These are phyloP conservation scores for Pichia nanzhaoensis DNA, from an alignment of 805 yeast species.

Conservation along the genomic window DNA sequence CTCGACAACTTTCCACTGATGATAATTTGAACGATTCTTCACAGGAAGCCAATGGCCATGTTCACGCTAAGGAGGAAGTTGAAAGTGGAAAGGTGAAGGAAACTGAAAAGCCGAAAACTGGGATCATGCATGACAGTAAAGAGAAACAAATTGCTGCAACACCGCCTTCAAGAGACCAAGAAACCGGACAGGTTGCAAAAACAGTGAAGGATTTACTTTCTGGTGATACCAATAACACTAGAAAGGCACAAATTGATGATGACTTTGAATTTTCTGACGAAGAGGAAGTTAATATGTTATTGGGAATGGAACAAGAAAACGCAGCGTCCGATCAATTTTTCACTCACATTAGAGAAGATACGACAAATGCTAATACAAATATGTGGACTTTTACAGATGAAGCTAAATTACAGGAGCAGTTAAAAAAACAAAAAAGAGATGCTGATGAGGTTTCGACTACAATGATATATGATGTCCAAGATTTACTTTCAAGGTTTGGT, in stretches of 20 bases:
- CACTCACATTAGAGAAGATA: constrained; percentile 25
- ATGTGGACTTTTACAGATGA: constrained; percentile 36
- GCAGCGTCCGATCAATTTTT: constrained; percentile 64
- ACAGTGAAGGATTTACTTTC: neutral
- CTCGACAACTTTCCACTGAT: no score
- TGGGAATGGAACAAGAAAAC: constrained; percentile 63
- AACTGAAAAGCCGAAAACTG: no score
- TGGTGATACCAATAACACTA: constrained; percentile 1
- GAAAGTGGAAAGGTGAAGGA: no score
- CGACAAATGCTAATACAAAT: neutral
- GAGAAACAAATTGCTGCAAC: no score
- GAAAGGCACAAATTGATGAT: constrained; percentile 9
- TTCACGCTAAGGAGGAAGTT: no score
- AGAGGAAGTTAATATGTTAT: constrained; percentile 63
- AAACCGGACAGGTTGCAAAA: neutral
- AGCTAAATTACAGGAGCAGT: constrained; percentile 49
- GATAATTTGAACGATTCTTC: no score
- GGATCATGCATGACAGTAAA: no score
- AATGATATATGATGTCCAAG: constrained; percentile 90
- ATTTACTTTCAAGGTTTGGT: constrained; percentile 78
- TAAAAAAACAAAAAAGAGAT: constrained; percentile 68
- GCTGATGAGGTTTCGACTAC: constrained; percentile 83
- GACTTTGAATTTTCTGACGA: constrained; percentile 70
- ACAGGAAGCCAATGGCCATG: no score
- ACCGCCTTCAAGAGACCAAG: no score